A percentile compares a stretch with the other conserved stretches of the same genome.
phyloP scores from a whole-genome alignment of 805 yeast genomes.

The Zygosaccharomyces bailii region DNA sequence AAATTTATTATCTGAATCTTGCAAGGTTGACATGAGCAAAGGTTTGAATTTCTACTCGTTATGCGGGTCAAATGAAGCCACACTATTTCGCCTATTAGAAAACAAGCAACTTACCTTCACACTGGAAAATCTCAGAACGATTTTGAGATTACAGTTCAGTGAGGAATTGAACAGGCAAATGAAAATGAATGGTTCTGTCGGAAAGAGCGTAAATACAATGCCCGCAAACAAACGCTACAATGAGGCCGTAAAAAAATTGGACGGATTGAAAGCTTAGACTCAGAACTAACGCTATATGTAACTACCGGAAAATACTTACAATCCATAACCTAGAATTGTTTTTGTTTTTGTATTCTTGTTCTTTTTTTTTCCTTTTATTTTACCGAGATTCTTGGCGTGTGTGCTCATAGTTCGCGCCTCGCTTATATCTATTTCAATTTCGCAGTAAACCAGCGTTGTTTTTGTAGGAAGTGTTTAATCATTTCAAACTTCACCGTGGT shows the following conservation, averaged over 20 bases:
- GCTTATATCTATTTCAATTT: too few species aligned
- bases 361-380: not conserved
- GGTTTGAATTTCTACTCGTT: constrained; percentile 25
- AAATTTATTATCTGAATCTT: constrained; percentile 23
- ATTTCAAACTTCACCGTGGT: too few species aligned
- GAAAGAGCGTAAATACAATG: constrained; percentile 19
- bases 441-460: too few species aligned
- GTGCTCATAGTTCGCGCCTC: too few species aligned
- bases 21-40: constrained; percentile 24
- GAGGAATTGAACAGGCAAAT: constrained; percentile 29
- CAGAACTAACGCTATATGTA: not conserved
- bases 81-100: constrained; percentile 21
- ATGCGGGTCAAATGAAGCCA: constrained; percentile 25
- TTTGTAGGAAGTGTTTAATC: too few species aligned
- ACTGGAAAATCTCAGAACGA: constrained; percentile 25
- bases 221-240: constrained; percentile 29
- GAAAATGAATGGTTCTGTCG: constrained; percentile 17
- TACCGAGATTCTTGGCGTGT: too few species aligned
- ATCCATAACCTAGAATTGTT: not conserved
- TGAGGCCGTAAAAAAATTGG: constrained; percentile 27
- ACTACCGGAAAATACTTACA: not conserved
- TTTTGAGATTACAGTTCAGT: constrained; percentile 33
- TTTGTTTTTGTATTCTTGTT: not conserved
- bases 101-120: constrained; percentile 19
- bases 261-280: constrained; percentile 7